These are phyloP conservation scores for Stenogyne calaminthoides DNA, from an alignment of 305 asterid genomes.

Conservation along the genomic window DNA sequence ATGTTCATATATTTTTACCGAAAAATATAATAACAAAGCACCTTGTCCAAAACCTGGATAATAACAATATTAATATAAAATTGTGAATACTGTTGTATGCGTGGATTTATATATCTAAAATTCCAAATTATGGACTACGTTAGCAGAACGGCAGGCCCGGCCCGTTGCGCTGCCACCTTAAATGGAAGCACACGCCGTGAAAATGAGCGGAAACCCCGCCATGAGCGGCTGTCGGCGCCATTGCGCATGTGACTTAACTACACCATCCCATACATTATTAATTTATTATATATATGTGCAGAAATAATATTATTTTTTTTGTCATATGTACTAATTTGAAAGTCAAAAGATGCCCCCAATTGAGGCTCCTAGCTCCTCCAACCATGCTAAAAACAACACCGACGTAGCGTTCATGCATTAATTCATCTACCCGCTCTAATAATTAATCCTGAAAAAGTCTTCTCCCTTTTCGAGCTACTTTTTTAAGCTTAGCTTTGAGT, in stretches of 20 bases:
- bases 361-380: constrained; percentile 6
- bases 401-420: constrained; percentile 28
- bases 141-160: not conserved
- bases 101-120: too few species aligned
- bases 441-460: not conserved
- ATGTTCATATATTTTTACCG: too few species aligned
- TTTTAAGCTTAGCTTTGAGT: constrained; percentile 13
- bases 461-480: not conserved
- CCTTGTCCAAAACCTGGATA: not conserved
- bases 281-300: not conserved
- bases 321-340: not conserved
- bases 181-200: not conserved
- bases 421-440: not conserved
- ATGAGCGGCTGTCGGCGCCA: constrained; percentile 20
- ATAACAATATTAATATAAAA: too few species aligned
- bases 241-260: not conserved
- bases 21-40: too few species aligned
- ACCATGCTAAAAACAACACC: constrained; percentile 38
- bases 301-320: not conserved
- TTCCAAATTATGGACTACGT: not conserved
- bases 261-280: not conserved
- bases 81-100: not conserved
- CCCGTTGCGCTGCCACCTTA: not conserved
- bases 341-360: constrained; percentile 14
- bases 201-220: not conserved